Evolutionary conservation across 129 eudicot species (phyloP), one percentile per base, ranked within the genome.

Genomic region (Escallonia herrerae): DNA sequence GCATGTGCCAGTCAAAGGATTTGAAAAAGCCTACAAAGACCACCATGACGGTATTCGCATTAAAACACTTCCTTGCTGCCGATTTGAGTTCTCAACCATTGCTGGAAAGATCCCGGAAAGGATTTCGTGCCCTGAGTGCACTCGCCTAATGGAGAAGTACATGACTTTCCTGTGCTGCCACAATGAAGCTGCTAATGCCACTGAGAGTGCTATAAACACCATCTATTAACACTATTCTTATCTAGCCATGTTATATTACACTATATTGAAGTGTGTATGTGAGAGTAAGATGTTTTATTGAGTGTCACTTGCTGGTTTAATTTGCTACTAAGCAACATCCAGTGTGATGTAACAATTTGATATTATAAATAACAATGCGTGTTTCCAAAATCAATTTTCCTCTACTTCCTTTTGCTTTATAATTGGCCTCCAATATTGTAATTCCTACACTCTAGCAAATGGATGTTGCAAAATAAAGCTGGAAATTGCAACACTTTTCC

Each of bases 71-170:
- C 70, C 66, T 14, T 91, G 96, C 55, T 76, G 78, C 56, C 76
- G 84, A n/a, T 79, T 91, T 42, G 86, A 84, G 67, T 84, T 87
- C 45, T 86, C 90, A 14, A 72, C 79, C 7, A 39, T 71, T 9
- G 74, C 90, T 1, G 94, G 84, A 2, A 79, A 80, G 56, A 74
- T 83, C 13, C 97, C 97, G 0, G 83, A 85, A 50, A 69, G 58
- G 45, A 81, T 91, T 80, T 80, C 78, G 13, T 91, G 97, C 80
- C 82, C 97, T 2, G 97, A 91, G 72, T 91, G 97, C 49, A 81
- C 72, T 2, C 78, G 85, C 3, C 43, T 58, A n/a, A 91, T 91
- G 97, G 96, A 85, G 63, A 84, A 84, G 62, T 76, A 63, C 65
- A 74, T 68, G 60, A 81, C 87, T 66, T 91, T 80, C 79, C 78